phyloP scores from a whole-genome alignment of 768 basidiomycete genomes.

The Auriculariales sp. region DNA sequence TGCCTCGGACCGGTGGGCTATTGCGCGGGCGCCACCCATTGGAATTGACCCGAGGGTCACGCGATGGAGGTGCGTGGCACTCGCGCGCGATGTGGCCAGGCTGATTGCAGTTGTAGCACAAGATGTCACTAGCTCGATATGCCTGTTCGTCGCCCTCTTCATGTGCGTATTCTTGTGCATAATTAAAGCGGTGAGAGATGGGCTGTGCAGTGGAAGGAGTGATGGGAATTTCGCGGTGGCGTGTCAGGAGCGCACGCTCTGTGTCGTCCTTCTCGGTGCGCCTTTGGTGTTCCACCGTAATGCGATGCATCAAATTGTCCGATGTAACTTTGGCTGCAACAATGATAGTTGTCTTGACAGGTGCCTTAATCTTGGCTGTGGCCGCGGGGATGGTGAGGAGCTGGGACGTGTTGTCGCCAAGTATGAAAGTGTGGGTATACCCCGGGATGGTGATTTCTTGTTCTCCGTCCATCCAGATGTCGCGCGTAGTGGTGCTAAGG shows the following conservation, averaged over 20 bases:
- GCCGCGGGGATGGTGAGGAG: no score
- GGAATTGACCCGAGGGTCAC: background rate
- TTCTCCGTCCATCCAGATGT: background rate
- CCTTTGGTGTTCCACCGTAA: background rate
- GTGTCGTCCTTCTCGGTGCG: background rate
- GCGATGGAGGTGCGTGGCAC: background rate
- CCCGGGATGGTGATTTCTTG: background rate
- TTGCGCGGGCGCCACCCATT: background rate
- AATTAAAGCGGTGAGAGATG: no score
- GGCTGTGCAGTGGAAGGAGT: background rate
- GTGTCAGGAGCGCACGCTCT: background rate
- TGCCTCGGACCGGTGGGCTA: background rate
- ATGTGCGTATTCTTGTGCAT: no score
- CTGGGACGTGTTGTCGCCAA: background rate
- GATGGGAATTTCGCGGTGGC: background rate
- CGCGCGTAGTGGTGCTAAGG: background rate
- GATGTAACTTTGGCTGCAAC: no score
- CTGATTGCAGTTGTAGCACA: background rate
- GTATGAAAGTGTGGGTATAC: background rate
- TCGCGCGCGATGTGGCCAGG: background rate
- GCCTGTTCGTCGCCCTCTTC: background rate
- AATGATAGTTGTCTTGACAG: background rate
- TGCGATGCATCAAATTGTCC: no score
- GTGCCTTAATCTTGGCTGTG: background rate
- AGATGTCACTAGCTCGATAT: background rate